Base-by-base conservation (phyloP, 192 early-diverging fungal species). In the Rhizophagus sp. region DNA sequence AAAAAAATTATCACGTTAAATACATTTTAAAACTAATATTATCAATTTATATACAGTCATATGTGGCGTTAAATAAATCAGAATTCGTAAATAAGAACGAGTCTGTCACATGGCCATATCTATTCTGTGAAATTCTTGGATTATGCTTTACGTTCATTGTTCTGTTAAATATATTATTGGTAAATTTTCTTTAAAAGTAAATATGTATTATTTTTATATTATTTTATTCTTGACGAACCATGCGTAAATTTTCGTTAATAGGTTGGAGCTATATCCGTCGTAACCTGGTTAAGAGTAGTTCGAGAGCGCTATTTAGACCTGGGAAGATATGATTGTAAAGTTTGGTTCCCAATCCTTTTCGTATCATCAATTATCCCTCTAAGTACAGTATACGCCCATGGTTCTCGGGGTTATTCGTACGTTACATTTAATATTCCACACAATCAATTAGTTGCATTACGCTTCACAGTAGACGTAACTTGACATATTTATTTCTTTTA, bases 261-360 rank as follows among this genome's bases (percentile, higher is more conserved):
- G 44, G 44, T 47, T 69, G 67, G 33, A n/a, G 17, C 19, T 69
- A 69, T 69, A 22, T 13, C 67, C 5, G 2, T 69, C 1, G 39
- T 36, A 17, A 69, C 67, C n/a, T 69, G 67, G 67, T 22, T 69
- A 9, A 13, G 67, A 41, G 67, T 69, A n/a, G 67, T 69, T 22
- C 0, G 12, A 22, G 67, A 69, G 44, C 6, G 0, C 0, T 3
- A 9, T n/a, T 34, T 36, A 41, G 19, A 69, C 1, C 44, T 69
- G 4, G 67, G 67, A 39, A 69, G 9, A 39, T 69, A 22, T 39
- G 67, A 69, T 69, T 69, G 24, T 7, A 69, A 69, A 41, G 17
- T 69, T 33, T 69, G 67, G 67, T 12, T 15, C 7, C 12, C 22
- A 19, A n/a, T 69, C 6, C 4, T 22, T 19, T 17, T 19, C 6